Conservation (phyloP, 2,329 filamentous ascomycete genomes). For the Fusarium graminum region DNA sequence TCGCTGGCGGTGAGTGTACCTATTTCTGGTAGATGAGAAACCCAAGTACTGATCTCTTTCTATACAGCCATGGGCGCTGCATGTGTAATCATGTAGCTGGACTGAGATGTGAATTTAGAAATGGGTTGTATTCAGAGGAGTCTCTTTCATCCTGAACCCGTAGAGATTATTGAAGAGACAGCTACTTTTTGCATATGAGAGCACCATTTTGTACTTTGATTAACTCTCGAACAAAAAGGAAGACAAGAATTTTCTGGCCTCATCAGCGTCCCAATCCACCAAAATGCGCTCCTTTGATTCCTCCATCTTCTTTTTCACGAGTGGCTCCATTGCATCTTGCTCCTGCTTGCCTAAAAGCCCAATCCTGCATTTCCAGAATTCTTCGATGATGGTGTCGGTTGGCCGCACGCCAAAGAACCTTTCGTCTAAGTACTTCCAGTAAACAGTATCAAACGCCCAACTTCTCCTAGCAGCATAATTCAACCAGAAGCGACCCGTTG, state of each 20-base stretch:
- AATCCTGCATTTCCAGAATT: slow-evolving; percentile 50
- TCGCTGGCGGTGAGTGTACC: not conserved
- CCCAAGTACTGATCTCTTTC: not conserved
- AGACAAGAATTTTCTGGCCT: not conserved
- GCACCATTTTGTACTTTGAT: no score
- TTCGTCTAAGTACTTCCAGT: not conserved
- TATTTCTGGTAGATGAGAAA: not conserved
- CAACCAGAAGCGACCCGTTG: not conserved
- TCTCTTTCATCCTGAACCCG: no score
- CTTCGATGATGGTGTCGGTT: slow-evolving; percentile 13
- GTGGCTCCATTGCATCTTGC: slow-evolving; percentile 46
- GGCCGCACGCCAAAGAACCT: slow-evolving; percentile 47
- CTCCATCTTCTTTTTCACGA: slow-evolving; percentile 51
- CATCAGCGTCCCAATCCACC: slow-evolving; percentile 44
- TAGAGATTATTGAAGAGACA: no score
- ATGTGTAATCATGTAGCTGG: not conserved
- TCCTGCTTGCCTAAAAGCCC: slow-evolving; percentile 49
- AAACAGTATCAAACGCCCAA: not conserved
- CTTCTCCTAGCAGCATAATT: not conserved
- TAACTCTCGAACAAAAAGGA: no score
- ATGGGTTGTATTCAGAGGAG: no score
- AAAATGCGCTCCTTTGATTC: slow-evolving; percentile 45
- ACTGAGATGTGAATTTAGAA: no score
- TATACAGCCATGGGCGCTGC: not conserved
- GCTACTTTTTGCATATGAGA: no score